Evolutionary conservation across 2,329 filamentous ascomycete species (phyloP).

Genomic region (Clonostachys solani): DNA sequence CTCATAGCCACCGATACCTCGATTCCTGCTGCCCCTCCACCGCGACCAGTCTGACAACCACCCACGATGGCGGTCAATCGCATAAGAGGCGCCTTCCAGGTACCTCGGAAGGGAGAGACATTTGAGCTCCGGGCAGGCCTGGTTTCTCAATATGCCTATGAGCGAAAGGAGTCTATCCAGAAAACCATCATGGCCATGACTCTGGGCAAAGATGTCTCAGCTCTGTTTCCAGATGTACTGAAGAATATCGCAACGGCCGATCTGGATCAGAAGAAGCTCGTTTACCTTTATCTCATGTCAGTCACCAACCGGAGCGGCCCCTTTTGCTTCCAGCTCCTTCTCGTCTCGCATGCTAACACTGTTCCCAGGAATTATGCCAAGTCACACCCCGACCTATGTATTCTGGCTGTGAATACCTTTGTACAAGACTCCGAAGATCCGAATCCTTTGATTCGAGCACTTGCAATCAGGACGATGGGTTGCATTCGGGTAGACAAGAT

Average conservation of each 20-base stretch:
- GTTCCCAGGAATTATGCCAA: constrained; percentile 93
- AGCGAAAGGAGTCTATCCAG: constrained; percentile 98
- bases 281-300: constrained; percentile 96
- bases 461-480: constrained; percentile 97
- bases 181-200: constrained; percentile 99
- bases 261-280: constrained; percentile 98
- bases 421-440: constrained; percentile 99
- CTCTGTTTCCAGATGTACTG: constrained; percentile 92
- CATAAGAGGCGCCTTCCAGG: constrained; percentile 89
- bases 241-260: constrained; percentile 98
- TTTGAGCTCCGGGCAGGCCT: constrained; percentile 94
- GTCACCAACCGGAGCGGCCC: constrained; percentile 16
- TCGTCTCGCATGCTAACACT: background rate
- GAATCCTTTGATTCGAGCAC: constrained; percentile 88
- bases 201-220: constrained; percentile 95
- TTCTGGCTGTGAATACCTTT: constrained; percentile 97
- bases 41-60: constrained; percentile 8
- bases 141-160: constrained; percentile 98
- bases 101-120: constrained; percentile 93
- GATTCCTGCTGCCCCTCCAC: constrained; percentile 15
- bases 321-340: background rate
- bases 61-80: constrained; percentile 86
- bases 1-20: background rate
- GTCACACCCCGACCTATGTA: constrained; percentile 96
- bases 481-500: constrained; percentile 99